These are phyloP conservation scores for Thermothielavioides terrestris DNA, from an alignment of 495 filamentous ascomycete species.

Conservation along the genomic window DNA sequence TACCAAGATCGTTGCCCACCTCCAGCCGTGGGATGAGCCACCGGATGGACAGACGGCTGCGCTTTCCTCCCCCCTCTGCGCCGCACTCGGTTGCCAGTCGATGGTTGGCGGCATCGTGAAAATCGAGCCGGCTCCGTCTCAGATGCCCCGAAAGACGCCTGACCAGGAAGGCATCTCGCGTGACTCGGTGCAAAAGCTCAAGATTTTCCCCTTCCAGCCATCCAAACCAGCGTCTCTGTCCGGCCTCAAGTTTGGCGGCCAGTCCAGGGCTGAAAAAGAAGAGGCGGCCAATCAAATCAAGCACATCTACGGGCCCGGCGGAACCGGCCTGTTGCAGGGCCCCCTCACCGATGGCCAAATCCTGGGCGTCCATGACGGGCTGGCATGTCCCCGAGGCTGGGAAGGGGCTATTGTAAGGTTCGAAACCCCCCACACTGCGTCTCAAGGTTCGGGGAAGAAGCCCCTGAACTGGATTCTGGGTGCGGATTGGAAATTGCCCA, in stretches of 20 bases:
- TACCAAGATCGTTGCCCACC: conserved; percentile 63
- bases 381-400: conserved; percentile 43
- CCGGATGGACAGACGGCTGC: conserved; percentile 70
- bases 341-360: conserved; percentile 84
- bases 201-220: conserved; percentile 67
- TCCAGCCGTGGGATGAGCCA: conserved; percentile 75
- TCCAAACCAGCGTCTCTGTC: conserved; percentile 44
- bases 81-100: conserved; percentile 55
- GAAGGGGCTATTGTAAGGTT: conserved; percentile 72
- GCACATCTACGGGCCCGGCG: conserved; percentile 46
- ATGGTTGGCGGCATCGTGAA: conserved; percentile 84
- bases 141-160: conserved; percentile 24
- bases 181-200: conserved; percentile 45
- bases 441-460: conserved; percentile 39
- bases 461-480: conserved; percentile 66
- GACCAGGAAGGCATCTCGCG: conserved; percentile 23
- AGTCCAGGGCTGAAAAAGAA: conserved; percentile 67
- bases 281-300: conserved; percentile 51
- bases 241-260: conserved; percentile 80
- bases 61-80: conserved; percentile 67
- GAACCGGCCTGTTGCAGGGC: conserved; percentile 64
- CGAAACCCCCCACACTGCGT: conserved; percentile 44
- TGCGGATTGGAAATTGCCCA: conserved; percentile 57
- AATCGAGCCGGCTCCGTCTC: conserved; percentile 53
- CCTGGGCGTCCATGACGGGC: conserved; percentile 40